These are phyloP conservation scores for Berberis vulgaris DNA, from an alignment of 164 flowering plant genomes.

Conservation along the genomic window DNA sequence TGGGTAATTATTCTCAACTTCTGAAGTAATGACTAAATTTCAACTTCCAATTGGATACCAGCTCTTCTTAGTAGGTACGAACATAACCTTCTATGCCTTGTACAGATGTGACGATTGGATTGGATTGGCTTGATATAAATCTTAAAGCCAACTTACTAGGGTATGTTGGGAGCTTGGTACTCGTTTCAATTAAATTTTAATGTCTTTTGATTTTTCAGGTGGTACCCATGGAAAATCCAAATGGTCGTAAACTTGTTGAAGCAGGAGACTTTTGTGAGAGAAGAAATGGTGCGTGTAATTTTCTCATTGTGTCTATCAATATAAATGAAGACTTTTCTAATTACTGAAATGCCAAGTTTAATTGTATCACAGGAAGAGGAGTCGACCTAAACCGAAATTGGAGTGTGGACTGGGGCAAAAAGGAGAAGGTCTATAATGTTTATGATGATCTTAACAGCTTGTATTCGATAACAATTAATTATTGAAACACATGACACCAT, in stretches of 20 bases:
- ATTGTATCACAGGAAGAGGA: slow-evolving; percentile 71
- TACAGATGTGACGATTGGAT: too few relatives aligned
- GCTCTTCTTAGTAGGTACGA: too few relatives aligned
- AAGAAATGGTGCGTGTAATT: slow-evolving; percentile 64
- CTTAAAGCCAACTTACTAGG: too few relatives aligned
- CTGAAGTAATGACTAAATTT: too few relatives aligned
- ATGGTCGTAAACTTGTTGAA: slow-evolving; percentile 94
- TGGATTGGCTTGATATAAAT: too few relatives aligned
- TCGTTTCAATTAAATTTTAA: not conserved
- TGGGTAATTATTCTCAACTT: too few relatives aligned
- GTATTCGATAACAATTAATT: too few relatives aligned
- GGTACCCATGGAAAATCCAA: slow-evolving; percentile 91
- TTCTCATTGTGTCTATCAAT: slow-evolving; percentile 3
- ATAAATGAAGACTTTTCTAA: not conserved
- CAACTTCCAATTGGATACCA: too few relatives aligned
- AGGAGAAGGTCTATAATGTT: slow-evolving; percentile 60
- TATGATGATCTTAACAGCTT: too few relatives aligned
- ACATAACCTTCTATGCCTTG: too few relatives aligned
- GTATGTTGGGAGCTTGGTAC: too few relatives aligned
- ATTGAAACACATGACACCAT: too few relatives aligned
- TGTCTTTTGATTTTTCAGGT: slow-evolving; percentile 37
- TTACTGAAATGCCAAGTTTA: slow-evolving; percentile 7
- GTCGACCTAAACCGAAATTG: slow-evolving; percentile 98
- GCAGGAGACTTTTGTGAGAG: slow-evolving; percentile 94
- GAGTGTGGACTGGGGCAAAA: slow-evolving; percentile 99